Base-by-base conservation (phyloP, 805 yeast species). In the Lachancea fermentati region DNA sequence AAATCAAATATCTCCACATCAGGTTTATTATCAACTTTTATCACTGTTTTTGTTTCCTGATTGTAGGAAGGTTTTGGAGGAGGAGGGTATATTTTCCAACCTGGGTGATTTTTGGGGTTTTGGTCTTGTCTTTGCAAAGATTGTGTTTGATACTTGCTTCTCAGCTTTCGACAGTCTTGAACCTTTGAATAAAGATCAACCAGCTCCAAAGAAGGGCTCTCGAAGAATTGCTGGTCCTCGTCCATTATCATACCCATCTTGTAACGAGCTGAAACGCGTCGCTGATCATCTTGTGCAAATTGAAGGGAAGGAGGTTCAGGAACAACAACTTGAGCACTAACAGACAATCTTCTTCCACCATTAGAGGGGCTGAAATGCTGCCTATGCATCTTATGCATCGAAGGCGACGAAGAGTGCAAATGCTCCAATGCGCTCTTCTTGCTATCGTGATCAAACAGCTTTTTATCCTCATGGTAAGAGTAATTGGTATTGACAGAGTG, bases 61-160 rank as follows among this genome's bases (percentile, higher is more conserved):
- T 82, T 73, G 80, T 93, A 79, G 52, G 91, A 79, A 3, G 98
- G 97, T 49, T 79, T 79, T 11, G 98, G 98, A 1, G 97, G 97
- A 8, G 81, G 78, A 0, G 99, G 99, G 58, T 89, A 91, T 36
- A 93, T 79, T 12, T 58, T 58, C 97, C 97, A 93, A 30, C 60
- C 65, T 7, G 68, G 68, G 18, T 52, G 56, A 62, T 94, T 91
- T 58, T 91, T 88, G 2, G 98, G 98, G 62, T 93, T 93, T 51
- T 79, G 83, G 28, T 65, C 58, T 33, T 81, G 83, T 41, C 77
- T 68, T 65, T 93, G 99, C 39, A 76, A 49, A 1, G 97, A 87
- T 8, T 76, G 49, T 2, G 63, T 53, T 62, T 84, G 82, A 60
- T 91, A 93, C 55, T 80, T 83, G 50, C 75, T 79, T 59, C 99